Evolutionary conservation across 768 basidiomycete species (phyloP), one percentile per base, ranked within the genome.

Genomic region (Mycena epipterygia): DNA sequence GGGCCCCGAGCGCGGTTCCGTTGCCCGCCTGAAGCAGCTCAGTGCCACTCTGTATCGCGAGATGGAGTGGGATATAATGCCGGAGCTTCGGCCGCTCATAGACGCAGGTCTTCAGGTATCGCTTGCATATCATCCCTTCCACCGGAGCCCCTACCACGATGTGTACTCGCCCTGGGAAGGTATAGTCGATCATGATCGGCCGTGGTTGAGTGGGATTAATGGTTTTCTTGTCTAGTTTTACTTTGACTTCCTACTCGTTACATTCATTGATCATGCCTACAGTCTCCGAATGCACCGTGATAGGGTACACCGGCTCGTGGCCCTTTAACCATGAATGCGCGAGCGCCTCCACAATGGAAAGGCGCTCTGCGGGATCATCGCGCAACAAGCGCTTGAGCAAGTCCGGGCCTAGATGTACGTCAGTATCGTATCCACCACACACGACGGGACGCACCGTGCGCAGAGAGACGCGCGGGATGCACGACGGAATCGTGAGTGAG

Each of bases 301-400:
- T n/a, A n/a, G n/a, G n/a, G n/a, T n/a, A n/a, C n/a, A n/a, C n/a
- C n/a, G n/a, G n/a, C n/a, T n/a, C n/a, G n/a, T n/a, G n/a, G n/a
- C n/a, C 42, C 58, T 60, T 32, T 30, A 62, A 39, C 61, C 48
- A 62, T 7, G 48, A 8, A 29, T 62, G 61, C 33, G 25, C 61
- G 8, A 62, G 25, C 23, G 61, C 61, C 6, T 52, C 48, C 48
- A 19, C 7, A 23, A 62, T 39, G 17, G 48, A 51, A 7, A 62
- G 16, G 17, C 61, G 48, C 17, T 11, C 30, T 9, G 5, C 14
- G 13, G 46, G 49, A 14, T 4, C 17, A 17, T 62, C 49, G 32
- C 46, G 61, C 2, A 48, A 25, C 7, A 48, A 25, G 12, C 19
- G 46, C 46, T 25, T 3, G 2, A 48, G 46, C 11, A 48, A 19